A percentile compares a stretch with the other conserved stretches of the same genome.
These are phyloP conservation scores for Mallotus repandus DNA, from an alignment of 441 rosid species.

Conservation along the genomic window DNA sequence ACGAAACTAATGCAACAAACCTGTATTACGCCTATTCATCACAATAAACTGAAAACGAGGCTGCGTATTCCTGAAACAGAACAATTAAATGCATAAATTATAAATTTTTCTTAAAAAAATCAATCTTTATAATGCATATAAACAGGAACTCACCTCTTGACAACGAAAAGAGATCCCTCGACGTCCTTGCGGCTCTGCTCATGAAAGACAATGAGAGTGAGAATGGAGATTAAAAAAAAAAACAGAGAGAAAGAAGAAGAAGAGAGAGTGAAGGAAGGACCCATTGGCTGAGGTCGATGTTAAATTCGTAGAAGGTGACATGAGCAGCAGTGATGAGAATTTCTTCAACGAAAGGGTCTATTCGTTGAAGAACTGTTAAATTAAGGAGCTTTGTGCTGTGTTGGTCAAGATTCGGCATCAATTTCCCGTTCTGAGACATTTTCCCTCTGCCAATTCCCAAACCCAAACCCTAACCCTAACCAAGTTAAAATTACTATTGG, in stretches of 20 bases:
- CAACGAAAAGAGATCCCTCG: slow-evolving; percentile 94
- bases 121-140: too few relatives aligned
- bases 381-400: slow-evolving; percentile 83
- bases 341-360: slow-evolving; percentile 84
- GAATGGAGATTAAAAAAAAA: neutral
- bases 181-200: slow-evolving; percentile 94
- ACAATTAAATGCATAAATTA: slow-evolving; percentile 8
- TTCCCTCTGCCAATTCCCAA: neutral
- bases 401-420: slow-evolving; percentile 89
- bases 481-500: too few relatives aligned
- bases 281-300: slow-evolving; percentile 86
- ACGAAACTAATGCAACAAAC: slow-evolving; percentile 29
- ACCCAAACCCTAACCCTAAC: neutral
- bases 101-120: neutral
- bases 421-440: slow-evolving; percentile 78
- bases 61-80: slow-evolving; percentile 60
- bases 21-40: slow-evolving; percentile 94
- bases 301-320: slow-evolving; percentile 95
- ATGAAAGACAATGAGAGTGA: neutral
- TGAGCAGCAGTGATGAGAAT: slow-evolving; percentile 96
- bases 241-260: neutral
- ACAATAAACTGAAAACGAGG: slow-evolving; percentile 98
- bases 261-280: slow-evolving; percentile 24
- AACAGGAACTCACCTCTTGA: slow-evolving; percentile 59
- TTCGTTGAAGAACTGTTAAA: slow-evolving; percentile 89